Conservation (phyloP, 1,139 yeast genomes). For the Pichia sp. region DNA sequence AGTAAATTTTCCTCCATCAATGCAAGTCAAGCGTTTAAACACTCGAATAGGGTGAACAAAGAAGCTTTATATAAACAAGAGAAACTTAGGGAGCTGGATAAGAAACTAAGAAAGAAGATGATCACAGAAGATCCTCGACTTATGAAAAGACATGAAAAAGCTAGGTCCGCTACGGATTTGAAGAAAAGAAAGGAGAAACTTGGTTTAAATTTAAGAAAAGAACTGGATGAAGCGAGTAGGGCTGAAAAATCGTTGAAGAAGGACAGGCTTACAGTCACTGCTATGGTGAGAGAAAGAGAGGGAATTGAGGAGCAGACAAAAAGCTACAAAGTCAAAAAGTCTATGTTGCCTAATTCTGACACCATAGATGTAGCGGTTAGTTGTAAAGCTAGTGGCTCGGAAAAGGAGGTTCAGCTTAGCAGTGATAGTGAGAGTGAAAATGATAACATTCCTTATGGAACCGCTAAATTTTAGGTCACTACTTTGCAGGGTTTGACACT, state of each 20-base stretch:
- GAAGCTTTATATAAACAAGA: constrained; percentile 19
- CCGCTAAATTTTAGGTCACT: neutral
- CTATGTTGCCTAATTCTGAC: neutral
- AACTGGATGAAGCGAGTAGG: constrained; percentile 7
- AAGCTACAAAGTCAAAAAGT: neutral
- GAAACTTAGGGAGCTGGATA: constrained; percentile 16
- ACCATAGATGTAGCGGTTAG: neutral
- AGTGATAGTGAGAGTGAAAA: constrained; percentile 5
- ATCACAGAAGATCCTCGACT: constrained; percentile 17
- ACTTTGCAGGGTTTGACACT: neutral
- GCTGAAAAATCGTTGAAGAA: constrained; percentile 12
- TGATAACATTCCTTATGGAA: neutral
- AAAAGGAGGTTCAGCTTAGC: constrained; percentile 5
- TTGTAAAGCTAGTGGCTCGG: neutral
- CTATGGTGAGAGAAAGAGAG: constrained; percentile 6
- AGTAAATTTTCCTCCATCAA: constrained; percentile 36
- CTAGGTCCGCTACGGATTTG: constrained; percentile 8
- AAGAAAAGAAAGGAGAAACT: constrained; percentile 16
- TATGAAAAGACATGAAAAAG: constrained; percentile 18
- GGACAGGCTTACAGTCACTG: constrained; percentile 1
- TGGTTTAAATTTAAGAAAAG: constrained; percentile 7
- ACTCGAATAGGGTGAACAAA: constrained; percentile 46
- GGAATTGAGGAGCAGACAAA: constrained; percentile 7
- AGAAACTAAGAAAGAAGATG: constrained; percentile 17
- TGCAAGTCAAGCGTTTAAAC: constrained; percentile 45